Conservation (phyloP, 2,329 filamentous ascomycete genomes). For the Botrytis hyacinthi region DNA sequence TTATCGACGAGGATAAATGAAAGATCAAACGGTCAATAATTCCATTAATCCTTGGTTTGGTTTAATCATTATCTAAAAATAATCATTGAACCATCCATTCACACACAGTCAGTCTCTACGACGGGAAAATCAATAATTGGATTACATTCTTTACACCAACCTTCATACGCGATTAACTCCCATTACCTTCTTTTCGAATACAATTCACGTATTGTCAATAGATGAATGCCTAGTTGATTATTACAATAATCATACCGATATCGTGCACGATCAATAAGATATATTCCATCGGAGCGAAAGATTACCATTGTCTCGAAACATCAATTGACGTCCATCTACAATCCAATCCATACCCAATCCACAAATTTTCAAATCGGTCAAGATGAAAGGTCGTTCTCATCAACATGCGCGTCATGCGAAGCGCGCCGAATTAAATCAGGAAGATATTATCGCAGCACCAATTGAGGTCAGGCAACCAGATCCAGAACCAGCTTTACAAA, state of each 20-base stretch:
- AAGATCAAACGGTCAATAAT: not conserved
- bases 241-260: not conserved
- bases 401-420: conserved; percentile 30
- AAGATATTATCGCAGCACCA: conserved; percentile 23
- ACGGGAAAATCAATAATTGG: not conserved
- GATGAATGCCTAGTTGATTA: not conserved
- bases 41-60: not conserved
- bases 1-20: conserved; percentile 19
- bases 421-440: conserved; percentile 24
- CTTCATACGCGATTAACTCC: not conserved
- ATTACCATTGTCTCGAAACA: not conserved
- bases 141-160: conserved; percentile 9
- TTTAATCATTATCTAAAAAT: not conserved
- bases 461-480: conserved; percentile 15
- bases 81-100: not conserved
- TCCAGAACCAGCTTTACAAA: conserved; percentile 28
- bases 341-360: not conserved
- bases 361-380: conserved; percentile 8
- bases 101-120: conserved; percentile 3
- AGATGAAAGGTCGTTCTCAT: conserved; percentile 34
- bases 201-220: not conserved
- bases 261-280: not conserved
- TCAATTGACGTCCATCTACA: conserved; percentile 1
- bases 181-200: conserved; percentile 1
- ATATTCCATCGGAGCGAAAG: not conserved